Percentiles rank a stretch among this genome's conserved stretches.
These are phyloP conservation scores for Clavispora asparagi DNA, from an alignment of 805 yeast species.

Conservation along the genomic window DNA sequence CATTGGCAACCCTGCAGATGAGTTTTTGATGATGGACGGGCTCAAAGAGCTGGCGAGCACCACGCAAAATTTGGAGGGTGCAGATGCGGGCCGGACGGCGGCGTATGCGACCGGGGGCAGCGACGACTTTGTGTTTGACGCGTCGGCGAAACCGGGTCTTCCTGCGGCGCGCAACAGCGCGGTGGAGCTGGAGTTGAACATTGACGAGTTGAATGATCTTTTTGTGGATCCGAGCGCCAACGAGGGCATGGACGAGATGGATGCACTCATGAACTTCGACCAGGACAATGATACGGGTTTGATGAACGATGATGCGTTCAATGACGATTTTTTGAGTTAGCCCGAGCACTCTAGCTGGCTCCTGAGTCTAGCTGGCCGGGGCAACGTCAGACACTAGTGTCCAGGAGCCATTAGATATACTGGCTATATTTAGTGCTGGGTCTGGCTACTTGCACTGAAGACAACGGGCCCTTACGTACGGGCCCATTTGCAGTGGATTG, in stretches of 20 bases:
- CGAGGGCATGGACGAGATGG: slow-evolving; percentile 15
- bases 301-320: slow-evolving; percentile 30
- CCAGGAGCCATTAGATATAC: too few species aligned
- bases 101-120: neutral
- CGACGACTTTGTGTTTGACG: slow-evolving; percentile 1
- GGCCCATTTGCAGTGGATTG: too few species aligned
- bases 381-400: too few species aligned
- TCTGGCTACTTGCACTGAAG: too few species aligned
- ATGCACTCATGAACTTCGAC: slow-evolving; percentile 16
- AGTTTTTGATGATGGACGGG: slow-evolving; percentile 1
- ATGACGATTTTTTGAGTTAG: slow-evolving; percentile 31
- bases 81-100: neutral
- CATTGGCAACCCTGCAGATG: slow-evolving; percentile 2
- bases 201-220: slow-evolving; percentile 17
- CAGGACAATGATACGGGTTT: slow-evolving; percentile 1
- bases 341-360: slow-evolving; percentile 14
- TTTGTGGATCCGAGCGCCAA: slow-evolving; percentile 10
- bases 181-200: slow-evolving; percentile 7
- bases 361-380: too few species aligned
- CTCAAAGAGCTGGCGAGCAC: neutral
- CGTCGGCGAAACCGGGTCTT: neutral
- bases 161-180: neutral
- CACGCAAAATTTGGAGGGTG: neutral
- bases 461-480: too few species aligned
- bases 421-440: too few species aligned